A percentile compares a stretch with the other conserved stretches of the same genome.
phyloP scores from a whole-genome alignment of 2,329 filamentous ascomycete species.

The Neopestalotiopsis sp. region DNA sequence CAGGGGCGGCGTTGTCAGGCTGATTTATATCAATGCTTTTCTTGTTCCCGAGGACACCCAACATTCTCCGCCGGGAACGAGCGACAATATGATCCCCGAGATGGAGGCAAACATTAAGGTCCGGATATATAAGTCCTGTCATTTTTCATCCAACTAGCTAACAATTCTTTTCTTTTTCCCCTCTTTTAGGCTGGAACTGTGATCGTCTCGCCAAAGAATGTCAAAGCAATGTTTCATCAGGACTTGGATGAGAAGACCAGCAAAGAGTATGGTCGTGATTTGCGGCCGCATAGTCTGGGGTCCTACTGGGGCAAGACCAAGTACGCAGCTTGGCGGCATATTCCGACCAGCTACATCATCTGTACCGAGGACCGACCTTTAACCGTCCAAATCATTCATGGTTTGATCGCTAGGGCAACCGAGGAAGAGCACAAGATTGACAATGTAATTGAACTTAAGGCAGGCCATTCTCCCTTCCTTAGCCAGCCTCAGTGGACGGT shows the following conservation, averaged over 20 bases:
- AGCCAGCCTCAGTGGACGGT: slow-evolving; percentile 28
- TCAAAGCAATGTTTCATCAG: slow-evolving; percentile 33
- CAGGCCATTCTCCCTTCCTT: slow-evolving; percentile 31
- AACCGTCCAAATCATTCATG: slow-evolving; percentile 23
- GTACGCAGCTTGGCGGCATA: slow-evolving; percentile 31
- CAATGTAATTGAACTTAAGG: slow-evolving; percentile 27
- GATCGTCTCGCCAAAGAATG: slow-evolving; percentile 27
- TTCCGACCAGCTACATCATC: slow-evolving; percentile 30
- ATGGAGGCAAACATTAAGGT: slow-evolving; percentile 5
- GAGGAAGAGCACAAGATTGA: slow-evolving; percentile 26
- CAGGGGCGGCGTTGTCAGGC: slow-evolving; percentile 29
- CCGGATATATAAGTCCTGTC: slow-evolving; percentile 24
- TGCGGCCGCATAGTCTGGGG: slow-evolving; percentile 30
- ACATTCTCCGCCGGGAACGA: slow-evolving; percentile 25
- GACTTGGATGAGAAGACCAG: slow-evolving; percentile 27
- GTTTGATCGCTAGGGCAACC: slow-evolving; percentile 26
- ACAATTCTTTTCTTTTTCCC: not conserved
- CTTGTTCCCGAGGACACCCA: slow-evolving; percentile 31
- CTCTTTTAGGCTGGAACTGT: slow-evolving; percentile 25
- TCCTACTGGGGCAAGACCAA: slow-evolving; percentile 29
- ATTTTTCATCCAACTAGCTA: not conserved
- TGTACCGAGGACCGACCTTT: slow-evolving; percentile 22
- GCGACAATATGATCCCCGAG: slow-evolving; percentile 11
- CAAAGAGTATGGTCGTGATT: slow-evolving; percentile 25
- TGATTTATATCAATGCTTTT: slow-evolving; percentile 32